Base-by-base conservation (phyloP, 2,329 filamentous ascomycete species). In the Escovopsis weberi region DNA sequence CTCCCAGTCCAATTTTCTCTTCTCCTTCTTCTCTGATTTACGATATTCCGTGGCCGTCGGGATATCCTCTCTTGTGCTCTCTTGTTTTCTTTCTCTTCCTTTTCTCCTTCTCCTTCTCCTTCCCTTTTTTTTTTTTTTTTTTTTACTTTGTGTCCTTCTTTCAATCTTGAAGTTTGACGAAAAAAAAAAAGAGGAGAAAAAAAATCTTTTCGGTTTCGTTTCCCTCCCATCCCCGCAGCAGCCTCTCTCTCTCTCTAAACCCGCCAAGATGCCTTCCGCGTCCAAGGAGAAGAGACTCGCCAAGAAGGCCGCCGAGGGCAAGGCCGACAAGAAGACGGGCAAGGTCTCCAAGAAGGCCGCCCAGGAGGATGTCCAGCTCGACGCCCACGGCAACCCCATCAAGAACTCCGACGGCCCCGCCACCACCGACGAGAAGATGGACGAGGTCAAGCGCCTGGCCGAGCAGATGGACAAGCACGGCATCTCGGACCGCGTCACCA, bases 401-500 rank as follows among this genome's bases (percentile, higher is more conserved):
- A 65, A 68, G 47, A 63, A 69, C 38, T 60, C 65, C 34, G 81
- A 83, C 42, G 73, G 75, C 54, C 75, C 81, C 50, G 82, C 81
- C 46, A 85, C 80, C 52, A 72, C 78, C 46, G 74, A 71, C 54
- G 76, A 80, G 53, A 85, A 89, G 70, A 66, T 81, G 63, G 79
- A 82, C 52, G 82, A 82, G 59, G 80, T 95, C 51, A 83, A 87
- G 70, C 87, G 87, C 61, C 75, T 98, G 52, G 80, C 84, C 37
- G 74, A 88, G 43, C 93, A 98, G 70, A 83, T 94, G 75, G 91
- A 98, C 69, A 85, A 94, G 69, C 78, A 94, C 61, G 91, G 91
- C 58, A 74, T 98, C 51, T 96, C 91, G 12, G 91, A 98, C 67
- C 84, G 91, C 64, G 91, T 98, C 63, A 98, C 93, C 47, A 98